Conservation (phyloP, 257 asterid species). For the Lantana camara region DNA sequence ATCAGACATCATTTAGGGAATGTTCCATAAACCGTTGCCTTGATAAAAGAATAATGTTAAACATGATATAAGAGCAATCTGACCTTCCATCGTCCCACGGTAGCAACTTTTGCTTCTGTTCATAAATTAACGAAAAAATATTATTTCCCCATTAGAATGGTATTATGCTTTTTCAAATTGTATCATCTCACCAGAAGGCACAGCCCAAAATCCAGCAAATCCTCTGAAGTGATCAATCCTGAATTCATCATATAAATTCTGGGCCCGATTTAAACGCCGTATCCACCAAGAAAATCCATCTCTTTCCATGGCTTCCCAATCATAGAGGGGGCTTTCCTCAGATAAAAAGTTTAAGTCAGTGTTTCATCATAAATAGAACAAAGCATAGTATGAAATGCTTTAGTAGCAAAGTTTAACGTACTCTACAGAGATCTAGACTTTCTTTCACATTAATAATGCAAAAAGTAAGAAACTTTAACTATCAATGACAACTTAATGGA, state of each 20-base stretch:
- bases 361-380: conserved; percentile 15
- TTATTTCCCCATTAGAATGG: conserved; percentile 12
- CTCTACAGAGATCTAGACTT: conserved; percentile 9
- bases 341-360: conserved; percentile 30
- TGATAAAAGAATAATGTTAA: conserved; percentile 18
- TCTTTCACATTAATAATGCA: background rate
- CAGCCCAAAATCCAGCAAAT: conserved; percentile 99
- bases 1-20: conserved; percentile 37
- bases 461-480: background rate
- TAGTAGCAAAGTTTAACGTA: too few species aligned
- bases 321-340: conserved; percentile 80
- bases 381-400: background rate
- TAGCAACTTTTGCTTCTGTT: conserved; percentile 90
- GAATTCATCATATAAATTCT: conserved; percentile 86
- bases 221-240: conserved; percentile 98
- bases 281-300: conserved; percentile 96
- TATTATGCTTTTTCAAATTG: conserved; percentile 20
- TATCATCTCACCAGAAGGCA: conserved; percentile 82
- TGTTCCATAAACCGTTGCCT: conserved; percentile 16
- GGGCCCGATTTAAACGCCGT: conserved; percentile 79
- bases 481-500: conserved; percentile 4
- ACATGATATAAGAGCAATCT: conserved; percentile 26
- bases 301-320: conserved; percentile 94
- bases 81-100: conserved; percentile 92
- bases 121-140: conserved; percentile 26